phyloP scores from a whole-genome alignment of 495 filamentous ascomycete genomes.

The Aspergillus ostianus region DNA sequence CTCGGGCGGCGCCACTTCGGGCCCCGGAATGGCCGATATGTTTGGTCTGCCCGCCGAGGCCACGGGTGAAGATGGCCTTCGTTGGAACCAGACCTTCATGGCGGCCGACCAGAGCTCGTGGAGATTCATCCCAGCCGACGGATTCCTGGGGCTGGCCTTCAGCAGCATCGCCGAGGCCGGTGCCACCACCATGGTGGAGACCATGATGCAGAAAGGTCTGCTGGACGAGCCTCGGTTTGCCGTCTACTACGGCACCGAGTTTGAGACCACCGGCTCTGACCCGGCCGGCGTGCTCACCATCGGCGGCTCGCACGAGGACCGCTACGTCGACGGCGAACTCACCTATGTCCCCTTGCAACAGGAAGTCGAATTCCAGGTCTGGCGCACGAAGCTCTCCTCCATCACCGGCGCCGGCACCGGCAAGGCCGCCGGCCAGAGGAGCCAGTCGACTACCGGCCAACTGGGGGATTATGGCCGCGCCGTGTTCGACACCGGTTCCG shows the following conservation, averaged over 20 bases:
- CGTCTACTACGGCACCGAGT: neutral
- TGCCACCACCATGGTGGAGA: neutral
- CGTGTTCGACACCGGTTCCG: neutral
- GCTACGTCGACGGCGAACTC: neutral
- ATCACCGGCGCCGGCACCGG: neutral
- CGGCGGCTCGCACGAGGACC: neutral
- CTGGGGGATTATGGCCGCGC: neutral
- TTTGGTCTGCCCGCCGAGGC: neutral
- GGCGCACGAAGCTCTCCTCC: neutral
- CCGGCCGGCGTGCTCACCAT: constrained; percentile 1
- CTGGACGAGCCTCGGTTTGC: constrained; percentile 1
- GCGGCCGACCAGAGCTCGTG: neutral
- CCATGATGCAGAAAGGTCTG: neutral
- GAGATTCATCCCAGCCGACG: constrained; percentile 2
- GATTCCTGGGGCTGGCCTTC: neutral
- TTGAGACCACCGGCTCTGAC: neutral
- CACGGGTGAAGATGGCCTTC: neutral
- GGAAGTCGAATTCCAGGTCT: constrained; percentile 1
- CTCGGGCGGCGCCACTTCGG: neutral
- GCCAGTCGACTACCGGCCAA: neutral
- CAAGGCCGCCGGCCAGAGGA: neutral
- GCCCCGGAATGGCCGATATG: neutral
- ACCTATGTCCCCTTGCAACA: neutral
- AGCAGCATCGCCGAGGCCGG: neutral
- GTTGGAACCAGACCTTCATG: neutral